Evolutionary conservation across 768 basidiomycete species (phyloP).

Genomic region (Dendrothele bispora): DNA sequence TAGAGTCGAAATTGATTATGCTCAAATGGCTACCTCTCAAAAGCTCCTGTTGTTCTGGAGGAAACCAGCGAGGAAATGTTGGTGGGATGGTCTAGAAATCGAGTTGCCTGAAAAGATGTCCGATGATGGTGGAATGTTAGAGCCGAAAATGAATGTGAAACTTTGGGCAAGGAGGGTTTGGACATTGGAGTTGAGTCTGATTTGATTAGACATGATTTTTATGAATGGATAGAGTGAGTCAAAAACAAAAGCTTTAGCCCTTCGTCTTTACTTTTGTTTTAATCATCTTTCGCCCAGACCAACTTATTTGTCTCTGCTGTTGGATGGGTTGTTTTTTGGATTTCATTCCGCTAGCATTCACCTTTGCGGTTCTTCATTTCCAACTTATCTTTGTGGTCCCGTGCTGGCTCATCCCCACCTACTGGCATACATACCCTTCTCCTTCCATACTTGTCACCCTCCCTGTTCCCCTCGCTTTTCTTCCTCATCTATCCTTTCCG

Average conservation of each 20-base stretch:
- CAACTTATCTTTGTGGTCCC: background rate
- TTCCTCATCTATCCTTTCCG: background rate
- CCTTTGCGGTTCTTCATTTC: background rate
- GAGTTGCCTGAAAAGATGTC: slow-evolving; percentile 66
- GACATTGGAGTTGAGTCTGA: slow-evolving; percentile 96
- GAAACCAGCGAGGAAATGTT: slow-evolving; percentile 99
- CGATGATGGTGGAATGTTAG: slow-evolving; percentile 44
- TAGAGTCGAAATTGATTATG: slow-evolving; percentile 86
- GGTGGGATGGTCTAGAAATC: slow-evolving; percentile 98
- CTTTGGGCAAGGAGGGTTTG: slow-evolving; percentile 97
- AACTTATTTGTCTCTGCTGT: background rate
- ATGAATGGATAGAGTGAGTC: too few relatives aligned
- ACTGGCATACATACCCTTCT: background rate
- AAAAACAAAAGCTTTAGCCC: too few relatives aligned
- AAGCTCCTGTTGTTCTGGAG: slow-evolving; percentile 98
- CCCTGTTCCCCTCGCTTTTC: background rate
- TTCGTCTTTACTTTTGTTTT: slow-evolving; percentile 1
- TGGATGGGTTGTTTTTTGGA: background rate
- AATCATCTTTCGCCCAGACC: slow-evolving; percentile 9
- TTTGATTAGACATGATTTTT: slow-evolving; percentile 31
- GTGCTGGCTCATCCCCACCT: background rate
- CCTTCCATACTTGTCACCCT: background rate
- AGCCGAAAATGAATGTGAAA: slow-evolving; percentile 75
- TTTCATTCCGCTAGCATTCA: background rate
- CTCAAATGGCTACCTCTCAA: slow-evolving; percentile 96